These are phyloP conservation scores for Chamaenerion angustifolium DNA, from an alignment of 345 rosid genomes.

Conservation along the genomic window DNA sequence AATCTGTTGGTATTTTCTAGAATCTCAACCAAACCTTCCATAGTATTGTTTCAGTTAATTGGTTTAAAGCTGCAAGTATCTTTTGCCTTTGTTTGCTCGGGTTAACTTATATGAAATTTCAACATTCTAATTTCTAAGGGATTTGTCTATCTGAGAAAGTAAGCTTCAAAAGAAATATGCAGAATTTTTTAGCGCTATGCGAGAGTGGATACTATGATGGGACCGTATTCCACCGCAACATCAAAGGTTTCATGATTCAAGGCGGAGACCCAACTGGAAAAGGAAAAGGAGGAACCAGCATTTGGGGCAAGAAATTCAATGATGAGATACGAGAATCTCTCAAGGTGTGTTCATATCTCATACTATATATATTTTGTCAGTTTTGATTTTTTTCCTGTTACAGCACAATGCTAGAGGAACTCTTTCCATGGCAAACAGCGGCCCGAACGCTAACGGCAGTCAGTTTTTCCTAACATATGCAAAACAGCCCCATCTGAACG, in stretches of 20 bases:
- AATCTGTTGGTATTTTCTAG: too few species aligned
- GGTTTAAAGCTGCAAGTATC: too few species aligned
- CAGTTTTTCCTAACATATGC: conserved; percentile 80
- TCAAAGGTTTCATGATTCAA: conserved; percentile 98
- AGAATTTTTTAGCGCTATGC: conserved; percentile 94
- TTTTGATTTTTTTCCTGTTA: background rate
- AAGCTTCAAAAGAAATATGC: conserved; percentile 8
- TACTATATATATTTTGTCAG: background rate
- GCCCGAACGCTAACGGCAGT: conserved; percentile 97
- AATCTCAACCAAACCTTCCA: too few species aligned
- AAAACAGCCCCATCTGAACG: conserved; percentile 96
- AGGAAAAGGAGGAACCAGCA: conserved; percentile 95
- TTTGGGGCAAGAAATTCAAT: conserved; percentile 97
- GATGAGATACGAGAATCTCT: conserved; percentile 96
- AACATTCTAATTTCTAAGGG: too few species aligned
- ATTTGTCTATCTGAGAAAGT: too few species aligned
- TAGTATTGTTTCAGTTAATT: too few species aligned
- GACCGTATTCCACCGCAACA: conserved; percentile 79
- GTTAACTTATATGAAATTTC: too few species aligned
- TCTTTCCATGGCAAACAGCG: conserved; percentile 91
- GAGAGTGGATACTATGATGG: conserved; percentile 90
- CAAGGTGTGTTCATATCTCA: conserved; percentile 41
- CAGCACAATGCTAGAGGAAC: conserved; percentile 97
- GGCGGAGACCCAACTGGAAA: conserved; percentile 97
- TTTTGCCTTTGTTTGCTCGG: too few species aligned